Evolutionary conservation across 2,329 filamentous ascomycete species (phyloP), one percentile per base, ranked within the genome.

Genomic region (Curvularia spicifera): DNA sequence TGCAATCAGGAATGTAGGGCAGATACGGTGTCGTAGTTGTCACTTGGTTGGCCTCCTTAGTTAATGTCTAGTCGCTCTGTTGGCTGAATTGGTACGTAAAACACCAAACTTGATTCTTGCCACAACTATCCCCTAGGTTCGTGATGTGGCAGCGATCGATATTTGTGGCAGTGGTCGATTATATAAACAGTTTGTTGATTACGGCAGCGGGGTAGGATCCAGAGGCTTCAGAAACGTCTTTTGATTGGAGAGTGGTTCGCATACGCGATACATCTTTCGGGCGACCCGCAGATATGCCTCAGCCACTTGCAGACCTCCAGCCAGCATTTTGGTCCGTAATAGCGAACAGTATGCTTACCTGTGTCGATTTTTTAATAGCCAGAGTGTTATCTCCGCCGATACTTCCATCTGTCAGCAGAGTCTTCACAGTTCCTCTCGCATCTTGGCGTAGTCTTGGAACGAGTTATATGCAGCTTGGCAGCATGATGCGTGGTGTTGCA

Each of bases 161-260:
- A 48, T 28, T 46, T 29, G 40, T 46, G 18, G 48, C n/a, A 22
- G 18, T 3, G 12, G 9, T 43, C 10, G 46, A 52, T 61, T 61
- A 63, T 58, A 59, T 59, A 59, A 57, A 48, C 15, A 18, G 13
- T 1, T 15, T 2, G 33, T 24, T 39, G 59, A 62, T 63, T 63
- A 64, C 43, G 39, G 54, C 52, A 58, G 60, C 54, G 52, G 57
- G 56, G 61, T 51, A 26, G 22, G 22, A 7, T 43, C 10, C 22
- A 43, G 26, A 53, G 24, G 35, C 39, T 29, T 45, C 20, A 10
- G 28, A 44, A 18, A 18, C 20, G 31, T 5, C 1, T 12, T 47
- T 47, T 45, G 51, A 62, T 64, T 62, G 62, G 57, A 56, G 40
- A 56, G 33, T 31, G 12, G 12, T 22, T 24, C 24, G 29, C 26